Base-by-base conservation (phyloP, 2,329 filamentous ascomycete species). In the Aspergillus puulaauensis region DNA sequence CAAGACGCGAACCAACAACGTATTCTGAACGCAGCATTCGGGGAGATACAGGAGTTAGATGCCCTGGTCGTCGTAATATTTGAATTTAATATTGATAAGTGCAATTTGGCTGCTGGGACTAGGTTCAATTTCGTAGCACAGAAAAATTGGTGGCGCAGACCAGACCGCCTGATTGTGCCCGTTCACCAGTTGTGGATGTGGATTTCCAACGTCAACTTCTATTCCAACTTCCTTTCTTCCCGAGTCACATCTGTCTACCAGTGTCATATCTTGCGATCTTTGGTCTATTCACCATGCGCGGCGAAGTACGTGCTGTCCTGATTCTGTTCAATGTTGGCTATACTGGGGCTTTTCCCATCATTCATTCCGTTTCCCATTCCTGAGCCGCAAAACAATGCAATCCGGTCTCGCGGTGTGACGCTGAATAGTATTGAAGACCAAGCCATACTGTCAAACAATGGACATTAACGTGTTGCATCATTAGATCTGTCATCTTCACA, bases 401-500 rank as follows among this genome's bases (percentile, higher is more conserved):
- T 46, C 44, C 23, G 19, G 44, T 21, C 23, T 47, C 27, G 27
- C 9, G 44, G n/a, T 47, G 44, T 33, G 44, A 47, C 44, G 44
- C 44, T 47, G 12, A 47, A 31, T 47, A 47, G 44, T 27, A 47
- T 47, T 47, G 9, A 47, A 17, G 21, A 31, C 44, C 44, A 27
- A 31, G 21, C 24, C 24, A 47, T 47, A 9, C 44, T 8, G 23
- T 47, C 12, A 47, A 15, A 47, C 31, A 17, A 47, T 27, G 21
- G 44, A 47, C 23, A 17, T 27, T 24, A 11, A 47, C 24, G 44
- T 31, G 44, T n/a, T 47, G 21, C 21, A 19, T 24, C 12, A 47
- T 43, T 64, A 87, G 85, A 82, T 88, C 72, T 83, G 82, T 71
- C 86, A 88, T 75, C 77, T 88, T 67, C 85, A 88, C 73, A 85